phyloP scores from a whole-genome alignment of 2,329 filamentous ascomycete species.

The Cordyceps militaris region DNA sequence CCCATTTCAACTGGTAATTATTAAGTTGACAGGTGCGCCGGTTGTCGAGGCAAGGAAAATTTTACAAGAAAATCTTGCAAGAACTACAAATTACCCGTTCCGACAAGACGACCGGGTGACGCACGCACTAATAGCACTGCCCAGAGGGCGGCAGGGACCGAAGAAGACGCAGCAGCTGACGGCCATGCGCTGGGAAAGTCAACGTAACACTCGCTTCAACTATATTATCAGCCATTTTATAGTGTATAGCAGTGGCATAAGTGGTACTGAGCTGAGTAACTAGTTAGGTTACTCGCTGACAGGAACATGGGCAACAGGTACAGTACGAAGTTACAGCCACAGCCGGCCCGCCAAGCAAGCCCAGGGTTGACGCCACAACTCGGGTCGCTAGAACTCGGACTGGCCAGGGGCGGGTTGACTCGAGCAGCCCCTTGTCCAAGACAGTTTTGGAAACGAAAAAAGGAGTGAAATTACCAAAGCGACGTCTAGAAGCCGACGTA shows the following conservation, averaged over 20 bases:
- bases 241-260: neutral
- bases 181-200: too few relatives aligned
- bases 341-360: neutral
- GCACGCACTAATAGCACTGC: neutral
- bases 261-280: neutral
- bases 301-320: too few relatives aligned
- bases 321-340: neutral
- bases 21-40: neutral
- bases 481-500: too few relatives aligned
- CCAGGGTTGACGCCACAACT: slow-evolving; percentile 4
- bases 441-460: neutral
- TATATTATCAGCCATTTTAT: too few relatives aligned
- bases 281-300: too few relatives aligned
- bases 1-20: neutral
- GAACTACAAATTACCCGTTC: neutral
- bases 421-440: neutral
- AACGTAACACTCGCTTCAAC: too few relatives aligned
- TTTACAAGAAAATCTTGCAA: too few relatives aligned
- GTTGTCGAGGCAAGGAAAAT: neutral
- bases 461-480: too few relatives aligned
- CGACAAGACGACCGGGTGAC: too few relatives aligned
- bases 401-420: too few relatives aligned
- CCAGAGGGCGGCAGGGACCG: neutral
- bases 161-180: neutral
- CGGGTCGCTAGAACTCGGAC: neutral